Conservation (phyloP, 768 basidiomycete species). For the Brasilioporus rufonigricans region DNA sequence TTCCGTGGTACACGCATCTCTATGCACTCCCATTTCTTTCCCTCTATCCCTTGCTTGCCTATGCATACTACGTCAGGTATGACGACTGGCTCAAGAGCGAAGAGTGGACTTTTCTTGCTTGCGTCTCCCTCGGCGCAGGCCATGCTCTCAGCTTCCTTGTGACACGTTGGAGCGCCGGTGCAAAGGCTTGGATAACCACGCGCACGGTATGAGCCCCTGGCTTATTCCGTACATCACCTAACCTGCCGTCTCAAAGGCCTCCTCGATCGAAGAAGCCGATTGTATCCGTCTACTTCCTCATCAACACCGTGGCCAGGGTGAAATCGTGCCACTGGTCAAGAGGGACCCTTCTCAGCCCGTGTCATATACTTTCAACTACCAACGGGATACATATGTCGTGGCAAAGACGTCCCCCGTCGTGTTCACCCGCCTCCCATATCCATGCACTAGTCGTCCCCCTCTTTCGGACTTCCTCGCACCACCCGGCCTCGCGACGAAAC, state of each 20-base stretch:
- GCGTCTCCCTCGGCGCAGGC: slow-evolving; percentile 76
- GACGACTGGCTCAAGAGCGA: slow-evolving; percentile 89
- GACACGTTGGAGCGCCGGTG: slow-evolving; percentile 84
- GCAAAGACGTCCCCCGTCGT: slow-evolving; percentile 51
- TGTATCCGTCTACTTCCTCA: slow-evolving; percentile 81
- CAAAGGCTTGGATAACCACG: slow-evolving; percentile 79
- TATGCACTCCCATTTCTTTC: slow-evolving; percentile 78
- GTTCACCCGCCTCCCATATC: slow-evolving; percentile 87
- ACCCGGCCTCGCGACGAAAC: slow-evolving; percentile 48
- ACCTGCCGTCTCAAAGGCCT: slow-evolving; percentile 40
- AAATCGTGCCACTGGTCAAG: slow-evolving; percentile 78
- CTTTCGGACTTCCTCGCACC: slow-evolving; percentile 64
- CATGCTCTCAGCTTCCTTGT: slow-evolving; percentile 92
- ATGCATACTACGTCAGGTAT: slow-evolving; percentile 90
- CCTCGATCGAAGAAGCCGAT: slow-evolving; percentile 67
- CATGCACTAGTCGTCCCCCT: slow-evolving; percentile 67
- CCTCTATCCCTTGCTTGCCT: slow-evolving; percentile 79
- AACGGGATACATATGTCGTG: slow-evolving; percentile 88
- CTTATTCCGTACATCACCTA: background rate
- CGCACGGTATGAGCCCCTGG: slow-evolving; percentile 48
- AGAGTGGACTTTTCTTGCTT: slow-evolving; percentile 97
- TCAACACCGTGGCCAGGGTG: slow-evolving; percentile 81
- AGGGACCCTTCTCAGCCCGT: slow-evolving; percentile 52
- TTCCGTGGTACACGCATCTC: slow-evolving; percentile 69
- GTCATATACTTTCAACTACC: slow-evolving; percentile 89